Base-by-base conservation (phyloP, 306 rosid genomes). In the Astragalus glycyphyllos region DNA sequence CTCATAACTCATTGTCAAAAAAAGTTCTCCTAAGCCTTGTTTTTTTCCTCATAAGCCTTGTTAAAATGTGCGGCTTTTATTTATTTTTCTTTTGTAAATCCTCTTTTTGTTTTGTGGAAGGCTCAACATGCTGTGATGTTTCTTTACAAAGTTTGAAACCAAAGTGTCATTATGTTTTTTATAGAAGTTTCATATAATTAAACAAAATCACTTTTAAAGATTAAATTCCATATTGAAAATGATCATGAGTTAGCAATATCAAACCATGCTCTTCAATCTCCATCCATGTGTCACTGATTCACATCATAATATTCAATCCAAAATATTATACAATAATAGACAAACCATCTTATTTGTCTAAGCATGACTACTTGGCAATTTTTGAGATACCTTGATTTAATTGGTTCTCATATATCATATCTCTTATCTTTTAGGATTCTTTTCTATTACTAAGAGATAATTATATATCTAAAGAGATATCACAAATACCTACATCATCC, bases 381-480 rank as follows among this genome's bases (percentile, higher is more conserved):
- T 40, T 0, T 11, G 48, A 64, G 29, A 55, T 29, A 20, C 13
- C 8, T 41, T 64, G 57, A 67, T 49, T 9, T 32, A 49, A 7
- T 16, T 72, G 51, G 61, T 13, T n/a, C 51, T 35, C 38, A 7
- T 40, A 11, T 47, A 11, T 29, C 3, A 40, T 40, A 20, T 62
- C 62, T 48, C 12, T 17, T 37, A 54, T 5, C 34, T 9, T 37
- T 31, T 31, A 11, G 54, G 63, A 11, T 78, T 16, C 17, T 16
- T 47, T 35, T 9, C 12, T 3, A 32, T 4, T 9, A 9, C 16
- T 7, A 32, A 40, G 23, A 26, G 79, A 59, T 20, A 20, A 20
- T 73, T 11, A 42, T 5, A 46, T 73, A 45, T 62, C 79, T 15
- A 53, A 11, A 54, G 23, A 37, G 55, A 76, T 76, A 15, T 23